Evolutionary conservation across 2,329 filamentous ascomycete species (phyloP).

Genomic region (Fusarium cyanostomum): DNA sequence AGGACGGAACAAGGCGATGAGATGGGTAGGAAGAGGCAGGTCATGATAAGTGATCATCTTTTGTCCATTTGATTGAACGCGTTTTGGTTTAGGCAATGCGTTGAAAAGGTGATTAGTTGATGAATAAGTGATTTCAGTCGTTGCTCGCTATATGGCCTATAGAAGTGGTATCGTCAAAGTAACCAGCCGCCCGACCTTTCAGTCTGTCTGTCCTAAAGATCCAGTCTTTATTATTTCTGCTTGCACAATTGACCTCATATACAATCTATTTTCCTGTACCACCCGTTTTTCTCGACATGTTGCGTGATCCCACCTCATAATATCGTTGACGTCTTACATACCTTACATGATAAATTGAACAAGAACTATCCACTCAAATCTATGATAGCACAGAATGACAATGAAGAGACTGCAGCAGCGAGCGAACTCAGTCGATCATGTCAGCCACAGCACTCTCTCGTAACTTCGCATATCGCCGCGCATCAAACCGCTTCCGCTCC

Average conservation of each 20-base stretch:
- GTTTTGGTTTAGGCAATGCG: conserved; percentile 12
- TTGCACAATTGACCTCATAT: background rate
- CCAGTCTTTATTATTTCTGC: conserved; percentile 21
- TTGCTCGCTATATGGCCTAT: conserved; percentile 11
- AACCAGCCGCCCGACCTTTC: background rate
- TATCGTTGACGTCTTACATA: conserved; percentile 30
- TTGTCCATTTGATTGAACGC: conserved; percentile 18
- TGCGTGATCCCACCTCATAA: conserved; percentile 16
- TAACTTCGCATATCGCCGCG: conserved; percentile 61
- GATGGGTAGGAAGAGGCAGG: conserved; percentile 6
- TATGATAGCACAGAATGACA: conserved; percentile 2
- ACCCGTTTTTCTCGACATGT: background rate
- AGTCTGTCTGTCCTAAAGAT: conserved; percentile 11
- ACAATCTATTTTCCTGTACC: background rate
- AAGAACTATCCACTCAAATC: conserved; percentile 3
- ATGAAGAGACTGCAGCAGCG: background rate
- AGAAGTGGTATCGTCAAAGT: conserved; percentile 23
- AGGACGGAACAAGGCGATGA: background rate
- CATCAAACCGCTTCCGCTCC: conserved; percentile 65
- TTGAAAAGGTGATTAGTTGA: conserved; percentile 3
- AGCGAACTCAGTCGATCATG: conserved; percentile 43
- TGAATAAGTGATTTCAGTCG: conserved; percentile 6
- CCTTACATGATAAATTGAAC: conserved; percentile 13
- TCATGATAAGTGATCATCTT: conserved; percentile 4
- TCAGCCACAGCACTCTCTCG: conserved; percentile 63